Base-by-base conservation (phyloP, 257 asterid genomes). In the Linderniella brevidens region DNA sequence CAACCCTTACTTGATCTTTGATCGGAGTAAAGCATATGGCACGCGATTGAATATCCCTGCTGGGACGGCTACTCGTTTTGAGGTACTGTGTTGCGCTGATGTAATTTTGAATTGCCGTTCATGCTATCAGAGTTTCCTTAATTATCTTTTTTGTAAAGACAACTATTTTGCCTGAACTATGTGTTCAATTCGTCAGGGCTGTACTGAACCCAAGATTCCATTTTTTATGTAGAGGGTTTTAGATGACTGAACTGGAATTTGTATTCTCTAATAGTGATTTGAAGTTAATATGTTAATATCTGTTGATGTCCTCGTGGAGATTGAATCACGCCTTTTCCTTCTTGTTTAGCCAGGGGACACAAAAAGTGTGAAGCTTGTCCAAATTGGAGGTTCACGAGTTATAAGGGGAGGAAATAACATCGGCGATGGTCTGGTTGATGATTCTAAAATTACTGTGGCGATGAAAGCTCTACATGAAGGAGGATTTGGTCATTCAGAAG, bases 61-160 rank as follows among this genome's bases (percentile, higher is more conserved):
- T n/a, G 95, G 98, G 64, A 80, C 94, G 56, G 95, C 94, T 46
- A 80, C 74, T 11, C 80, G 94, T 61, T 88, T 88, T 58, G 98
- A 88, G 95, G 98, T 87, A 49, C 58, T 3, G 3, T 6, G 32
- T 25, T 6, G 32, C 3, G 32, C 55, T 39, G 52, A 41, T 68
- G 52, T 68, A 50, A 52, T 49, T 52, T 63, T 17, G 35, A 49
- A 53, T 57, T 2, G 32, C 32, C 4, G 32, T 25, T 25, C 32
- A 25, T 25, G 32, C 32, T 25, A 25, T 3, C 3, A 25, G 6
- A 25, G 3, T 2, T 25, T 25, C 32, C 32, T 2, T 2, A 25
- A 25, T 25, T 25, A 25, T 25, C 32, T 25, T 25, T 2, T 6
- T 25, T 25, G 32, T 6, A 25, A 25, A 25, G 32, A n/a, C 32